A percentile compares a stretch with the other conserved stretches of the same genome.
Evolutionary conservation across 2,329 filamentous ascomycete genomes (phyloP).

Genomic region (Penicillium sclerotiorum): DNA sequence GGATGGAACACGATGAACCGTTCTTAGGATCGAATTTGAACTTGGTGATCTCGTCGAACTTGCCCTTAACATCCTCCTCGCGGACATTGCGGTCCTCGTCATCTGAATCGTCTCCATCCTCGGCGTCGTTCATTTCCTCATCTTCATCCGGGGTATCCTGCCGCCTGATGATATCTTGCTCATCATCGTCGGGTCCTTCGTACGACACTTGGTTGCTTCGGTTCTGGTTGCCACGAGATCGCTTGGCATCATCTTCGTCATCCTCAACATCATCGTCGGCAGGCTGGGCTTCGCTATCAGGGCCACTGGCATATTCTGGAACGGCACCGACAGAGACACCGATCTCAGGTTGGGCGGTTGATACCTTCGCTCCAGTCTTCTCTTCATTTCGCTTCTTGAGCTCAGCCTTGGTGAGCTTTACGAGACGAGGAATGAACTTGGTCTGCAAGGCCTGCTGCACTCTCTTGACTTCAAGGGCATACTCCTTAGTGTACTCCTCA

Average conservation of each 20-base stretch:
- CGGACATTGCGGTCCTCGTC: constrained; percentile 54
- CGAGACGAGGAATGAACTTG: constrained; percentile 73
- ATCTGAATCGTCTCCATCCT: constrained; percentile 46
- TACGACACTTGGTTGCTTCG: constrained; percentile 83
- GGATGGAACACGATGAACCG: constrained; percentile 77
- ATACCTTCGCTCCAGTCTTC: constrained; percentile 57
- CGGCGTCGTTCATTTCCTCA: constrained; percentile 39
- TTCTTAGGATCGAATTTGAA: constrained; percentile 78
- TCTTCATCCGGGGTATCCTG: constrained; percentile 61
- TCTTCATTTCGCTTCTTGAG: constrained; percentile 74
- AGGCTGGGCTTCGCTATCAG: constrained; percentile 59
- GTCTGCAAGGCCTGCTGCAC: constrained; percentile 79
- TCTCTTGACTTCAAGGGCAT: constrained; percentile 77
- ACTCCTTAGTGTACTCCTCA: constrained; percentile 80
- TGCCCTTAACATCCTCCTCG: constrained; percentile 65
- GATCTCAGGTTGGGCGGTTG: constrained; percentile 75
- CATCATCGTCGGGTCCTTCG: constrained; percentile 89
- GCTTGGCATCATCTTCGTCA: constrained; percentile 71
- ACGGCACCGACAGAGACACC: constrained; percentile 63
- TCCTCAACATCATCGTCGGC: constrained; percentile 73
- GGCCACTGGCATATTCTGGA: constrained; percentile 53
- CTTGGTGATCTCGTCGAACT: constrained; percentile 67
- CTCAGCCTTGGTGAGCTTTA: constrained; percentile 72
- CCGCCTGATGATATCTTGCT: constrained; percentile 73
- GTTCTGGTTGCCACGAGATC: constrained; percentile 66